Percentiles rank a stretch among this genome's conserved stretches.
Evolutionary conservation across 2,329 filamentous ascomycete genomes (phyloP).

Genomic region (Tolypocladium pustulatum): DNA sequence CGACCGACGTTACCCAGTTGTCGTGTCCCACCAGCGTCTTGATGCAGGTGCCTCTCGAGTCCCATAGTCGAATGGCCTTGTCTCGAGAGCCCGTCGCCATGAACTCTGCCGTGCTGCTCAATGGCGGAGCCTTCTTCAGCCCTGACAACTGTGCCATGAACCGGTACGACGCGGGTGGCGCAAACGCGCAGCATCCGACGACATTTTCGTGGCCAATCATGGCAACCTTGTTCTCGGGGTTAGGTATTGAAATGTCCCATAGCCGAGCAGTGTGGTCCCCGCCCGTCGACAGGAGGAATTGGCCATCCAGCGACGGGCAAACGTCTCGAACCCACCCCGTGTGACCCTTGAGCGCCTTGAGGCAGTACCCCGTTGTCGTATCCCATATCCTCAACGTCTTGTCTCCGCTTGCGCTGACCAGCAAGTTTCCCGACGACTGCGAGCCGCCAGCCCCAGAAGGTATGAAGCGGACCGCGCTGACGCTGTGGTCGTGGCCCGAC

Average conservation of each 20-base stretch:
- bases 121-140: constrained; percentile 68
- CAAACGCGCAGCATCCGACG: constrained; percentile 78
- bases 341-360: constrained; percentile 76
- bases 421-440: constrained; percentile 68
- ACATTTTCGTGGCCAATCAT: constrained; percentile 78
- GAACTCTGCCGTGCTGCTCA: constrained; percentile 71
- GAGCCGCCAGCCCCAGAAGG: constrained; percentile 70
- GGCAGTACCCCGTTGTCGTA: constrained; percentile 79
- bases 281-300: constrained; percentile 69
- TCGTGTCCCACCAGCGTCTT: constrained; percentile 82
- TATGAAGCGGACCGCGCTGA: constrained; percentile 78
- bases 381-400: constrained; percentile 83
- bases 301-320: constrained; percentile 70
- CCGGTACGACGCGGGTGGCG: constrained; percentile 68
- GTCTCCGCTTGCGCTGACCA: constrained; percentile 77
- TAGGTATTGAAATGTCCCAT: constrained; percentile 64
- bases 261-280: constrained; percentile 71
- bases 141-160: constrained; percentile 69
- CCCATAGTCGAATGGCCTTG: constrained; percentile 86
- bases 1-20: constrained; percentile 81
- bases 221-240: constrained; percentile 62
- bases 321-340: constrained; percentile 83
- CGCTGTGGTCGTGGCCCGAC: constrained; percentile 85
- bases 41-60: constrained; percentile 71
- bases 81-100: constrained; percentile 83